Evolutionary conservation across 768 basidiomycete genomes (phyloP).

Genomic region (Leccinellum luteum): DNA sequence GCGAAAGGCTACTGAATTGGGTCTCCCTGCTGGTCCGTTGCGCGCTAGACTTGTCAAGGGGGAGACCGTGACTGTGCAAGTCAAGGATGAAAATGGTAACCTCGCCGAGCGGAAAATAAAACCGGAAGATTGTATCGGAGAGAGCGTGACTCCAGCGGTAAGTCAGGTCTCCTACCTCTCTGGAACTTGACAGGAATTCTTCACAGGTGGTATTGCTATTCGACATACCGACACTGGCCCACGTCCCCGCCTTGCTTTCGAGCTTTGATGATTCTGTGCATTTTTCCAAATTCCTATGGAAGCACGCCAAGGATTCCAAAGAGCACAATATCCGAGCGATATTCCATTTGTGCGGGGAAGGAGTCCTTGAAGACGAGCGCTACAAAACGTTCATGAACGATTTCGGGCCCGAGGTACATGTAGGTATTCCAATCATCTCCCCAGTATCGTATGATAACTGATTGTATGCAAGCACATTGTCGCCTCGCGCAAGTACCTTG

Average conservation of each 20-base stretch:
- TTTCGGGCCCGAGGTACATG: constrained; percentile 60
- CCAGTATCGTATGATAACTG: background rate
- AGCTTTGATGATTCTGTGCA: constrained; percentile 46
- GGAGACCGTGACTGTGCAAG: constrained; percentile 54
- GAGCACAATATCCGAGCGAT: constrained; percentile 47
- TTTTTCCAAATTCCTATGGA: constrained; percentile 49
- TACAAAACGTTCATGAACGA: constrained; percentile 73
- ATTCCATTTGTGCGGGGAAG: constrained; percentile 71
- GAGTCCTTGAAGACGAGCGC: constrained; percentile 63
- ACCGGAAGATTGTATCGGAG: constrained; percentile 60
- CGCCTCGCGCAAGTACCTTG: constrained; percentile 56
- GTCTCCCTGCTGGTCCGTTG: constrained; percentile 57
- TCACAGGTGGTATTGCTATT: constrained; percentile 61
- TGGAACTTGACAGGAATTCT: background rate
- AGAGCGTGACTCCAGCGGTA: constrained; percentile 50
- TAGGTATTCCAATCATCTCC: constrained; percentile 35
- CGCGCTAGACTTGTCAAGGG: constrained; percentile 66
- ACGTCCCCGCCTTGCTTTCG: constrained; percentile 51
- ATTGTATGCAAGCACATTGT: constrained; percentile 63
- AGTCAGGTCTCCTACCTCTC: constrained; percentile 8
- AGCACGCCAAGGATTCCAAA: constrained; percentile 36
- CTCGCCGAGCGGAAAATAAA: constrained; percentile 46
- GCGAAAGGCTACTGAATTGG: constrained; percentile 57
- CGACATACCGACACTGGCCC: constrained; percentile 62
- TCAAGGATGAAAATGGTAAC: constrained; percentile 44